A percentile compares a stretch with the other conserved stretches of the same genome.
These are phyloP conservation scores for Eucalyptus leucophloia DNA, from an alignment of 345 rosid species.

Conservation along the genomic window DNA sequence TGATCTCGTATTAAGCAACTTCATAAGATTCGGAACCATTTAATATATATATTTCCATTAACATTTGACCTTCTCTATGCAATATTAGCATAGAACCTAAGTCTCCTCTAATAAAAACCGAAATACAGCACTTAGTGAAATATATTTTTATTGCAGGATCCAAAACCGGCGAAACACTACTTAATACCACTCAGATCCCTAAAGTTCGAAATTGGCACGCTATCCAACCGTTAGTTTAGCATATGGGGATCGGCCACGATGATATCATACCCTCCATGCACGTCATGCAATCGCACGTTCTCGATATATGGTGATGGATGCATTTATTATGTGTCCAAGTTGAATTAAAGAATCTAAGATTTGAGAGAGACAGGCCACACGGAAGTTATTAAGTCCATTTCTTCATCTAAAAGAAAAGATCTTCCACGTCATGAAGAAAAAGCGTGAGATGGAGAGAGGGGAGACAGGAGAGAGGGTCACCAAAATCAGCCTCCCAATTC, in stretches of 20 bases:
- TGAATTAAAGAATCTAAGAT: neutral
- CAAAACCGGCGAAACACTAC: neutral
- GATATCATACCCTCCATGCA: neutral
- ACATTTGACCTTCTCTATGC: too few relatives aligned
- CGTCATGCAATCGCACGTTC: neutral
- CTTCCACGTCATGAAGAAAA: neutral
- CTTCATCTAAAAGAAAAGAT: neutral
- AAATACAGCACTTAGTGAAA: too few relatives aligned
- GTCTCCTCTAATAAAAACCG: too few relatives aligned
- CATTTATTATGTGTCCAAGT: neutral
- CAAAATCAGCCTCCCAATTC: neutral
- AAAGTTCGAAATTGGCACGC: neutral
- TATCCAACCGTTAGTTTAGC: neutral
- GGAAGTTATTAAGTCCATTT: neutral
- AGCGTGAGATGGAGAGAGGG: neutral
- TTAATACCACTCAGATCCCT: neutral
- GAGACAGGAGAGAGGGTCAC: neutral
- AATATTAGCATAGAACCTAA: too few relatives aligned
- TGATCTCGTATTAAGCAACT: accelerated
- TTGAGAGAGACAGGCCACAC: neutral
- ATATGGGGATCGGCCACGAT: neutral
- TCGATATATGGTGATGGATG: neutral
- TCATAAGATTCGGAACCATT: too few relatives aligned
- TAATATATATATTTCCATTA: too few relatives aligned
- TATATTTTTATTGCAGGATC: too few relatives aligned